Evolutionary conservation across 2,329 filamentous ascomycete species (phyloP), one percentile per base, ranked within the genome.

Genomic region (Penicillium crustosum): DNA sequence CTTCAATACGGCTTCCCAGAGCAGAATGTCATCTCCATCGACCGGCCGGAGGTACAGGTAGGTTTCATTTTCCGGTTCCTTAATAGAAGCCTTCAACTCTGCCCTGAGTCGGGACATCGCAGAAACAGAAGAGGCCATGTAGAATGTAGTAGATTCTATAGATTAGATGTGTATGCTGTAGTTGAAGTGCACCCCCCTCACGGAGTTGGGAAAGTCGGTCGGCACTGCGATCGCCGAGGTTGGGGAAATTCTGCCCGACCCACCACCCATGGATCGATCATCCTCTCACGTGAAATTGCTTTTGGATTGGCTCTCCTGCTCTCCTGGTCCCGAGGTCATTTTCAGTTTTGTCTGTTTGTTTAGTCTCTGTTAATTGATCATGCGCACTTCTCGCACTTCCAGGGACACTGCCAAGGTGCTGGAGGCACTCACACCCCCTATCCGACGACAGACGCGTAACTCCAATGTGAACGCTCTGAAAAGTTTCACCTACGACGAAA

Each of bases 1-100:
- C 63, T 80, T 83, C 68, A 88, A 77, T 6, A 86, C 82, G 2
- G 85, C 85, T 65, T 82, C 78, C 82, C 85, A 86, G 60, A 81
- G 79, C 62, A 84, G 78, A 27, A 88, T 70, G 63, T 87, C 80
- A 50, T 82, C 77, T 58, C 87, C 84, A 62, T 77, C 77, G 35
- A 81, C 70, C 2, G 85, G 85, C 10, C 82, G 82, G 5, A 88
- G 80, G 59, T 82, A 79, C 1, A 83, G 71, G 19, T 86, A 77
- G 19, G 79, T 25, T n/a, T 48, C 45, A 13, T 48, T 48, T 7
- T 47, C 44, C 2, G 7, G 80, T 42, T 85, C 79, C 57, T 84
- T 85, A 3, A 80, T 74, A 71, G 86, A 85, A 38, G 81, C 78
- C 66, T 83, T 80, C n/a, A 87, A 77, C 72, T 88, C 85, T 65